Percentiles rank a stretch among this genome's conserved stretches.
These are phyloP conservation scores for Podospora didyma DNA, from an alignment of 495 filamentous ascomycete genomes.

Conservation along the genomic window DNA sequence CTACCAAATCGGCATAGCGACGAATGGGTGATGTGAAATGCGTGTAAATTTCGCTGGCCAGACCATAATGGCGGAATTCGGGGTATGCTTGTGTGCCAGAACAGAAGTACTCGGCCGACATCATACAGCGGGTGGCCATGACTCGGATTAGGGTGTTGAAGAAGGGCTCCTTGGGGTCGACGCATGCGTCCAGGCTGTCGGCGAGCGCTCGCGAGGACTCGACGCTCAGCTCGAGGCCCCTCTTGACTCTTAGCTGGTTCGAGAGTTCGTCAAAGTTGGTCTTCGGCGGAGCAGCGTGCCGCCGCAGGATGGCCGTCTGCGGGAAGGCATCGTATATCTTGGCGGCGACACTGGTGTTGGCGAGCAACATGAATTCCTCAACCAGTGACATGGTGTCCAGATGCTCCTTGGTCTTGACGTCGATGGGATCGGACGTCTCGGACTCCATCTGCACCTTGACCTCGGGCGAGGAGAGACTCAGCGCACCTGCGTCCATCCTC, in stretches of 20 bases:
- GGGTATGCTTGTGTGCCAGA: constrained; percentile 85
- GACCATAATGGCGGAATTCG: constrained; percentile 94
- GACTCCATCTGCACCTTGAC: constrained; percentile 90
- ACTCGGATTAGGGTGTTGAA: constrained; percentile 98
- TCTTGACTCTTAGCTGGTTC: constrained; percentile 82
- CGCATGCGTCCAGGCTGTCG: constrained; percentile 81
- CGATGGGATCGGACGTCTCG: constrained; percentile 91
- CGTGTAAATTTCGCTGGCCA: constrained; percentile 94
- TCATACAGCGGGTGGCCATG: constrained; percentile 98
- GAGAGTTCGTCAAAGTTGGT: constrained; percentile 93
- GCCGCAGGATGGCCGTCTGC: constrained; percentile 87
- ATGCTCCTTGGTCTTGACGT: constrained; percentile 89
- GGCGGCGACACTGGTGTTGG: constrained; percentile 87
- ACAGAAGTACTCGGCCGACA: constrained; percentile 97
- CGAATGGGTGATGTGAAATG: constrained; percentile 98
- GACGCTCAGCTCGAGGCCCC: constrained; percentile 68
- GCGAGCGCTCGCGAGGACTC: constrained; percentile 88
- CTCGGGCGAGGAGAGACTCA: constrained; percentile 93
- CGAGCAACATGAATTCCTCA: constrained; percentile 98
- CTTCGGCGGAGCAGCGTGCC: constrained; percentile 86
- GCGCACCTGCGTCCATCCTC: constrained; percentile 89
- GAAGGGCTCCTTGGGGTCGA: constrained; percentile 82
- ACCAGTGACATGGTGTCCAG: constrained; percentile 97
- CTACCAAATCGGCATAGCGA: constrained; percentile 90
- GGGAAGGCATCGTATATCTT: constrained; percentile 88